phyloP scores from a whole-genome alignment of 2,329 filamentous ascomycete genomes.

The Sporothrix protearum region DNA sequence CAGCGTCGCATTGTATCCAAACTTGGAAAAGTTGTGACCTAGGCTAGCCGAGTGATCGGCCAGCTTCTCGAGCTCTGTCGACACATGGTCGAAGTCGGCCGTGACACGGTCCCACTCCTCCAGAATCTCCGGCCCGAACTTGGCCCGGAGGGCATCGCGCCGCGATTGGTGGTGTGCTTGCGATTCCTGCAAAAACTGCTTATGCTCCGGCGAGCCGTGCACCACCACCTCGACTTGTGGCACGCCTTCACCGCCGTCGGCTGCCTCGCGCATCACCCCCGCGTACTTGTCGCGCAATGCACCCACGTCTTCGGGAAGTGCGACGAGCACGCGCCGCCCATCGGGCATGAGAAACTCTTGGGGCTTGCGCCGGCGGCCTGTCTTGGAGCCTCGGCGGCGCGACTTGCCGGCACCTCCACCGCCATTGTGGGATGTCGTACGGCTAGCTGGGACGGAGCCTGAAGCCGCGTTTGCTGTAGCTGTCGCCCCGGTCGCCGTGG shows the following conservation, averaged over 20 bases:
- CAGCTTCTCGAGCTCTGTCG: constrained; percentile 51
- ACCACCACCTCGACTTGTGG: constrained; percentile 55
- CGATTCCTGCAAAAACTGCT: constrained; percentile 46
- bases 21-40: constrained; percentile 60
- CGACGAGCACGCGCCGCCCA: constrained; percentile 55
- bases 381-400: background rate
- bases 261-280: constrained; percentile 28
- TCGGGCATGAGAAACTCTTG: constrained; percentile 54
- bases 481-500: background rate
- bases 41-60: constrained; percentile 47
- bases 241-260: constrained; percentile 21
- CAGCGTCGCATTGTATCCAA: constrained; percentile 59
- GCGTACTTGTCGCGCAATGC: constrained; percentile 45
- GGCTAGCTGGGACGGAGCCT: constrained; percentile 7
- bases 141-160: constrained; percentile 45
- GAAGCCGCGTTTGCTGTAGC: background rate
- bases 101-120: constrained; percentile 56
- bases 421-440: constrained; percentile 6
- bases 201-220: constrained; percentile 50
- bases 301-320: constrained; percentile 54
- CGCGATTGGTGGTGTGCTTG: constrained; percentile 52
- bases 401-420: background rate
- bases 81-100: constrained; percentile 50
- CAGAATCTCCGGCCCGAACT: constrained; percentile 47
- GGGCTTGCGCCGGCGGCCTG: constrained; percentile 38